These are phyloP conservation scores for Glebionis coronaria DNA, from an alignment of 129 eudicot species.

Conservation along the genomic window DNA sequence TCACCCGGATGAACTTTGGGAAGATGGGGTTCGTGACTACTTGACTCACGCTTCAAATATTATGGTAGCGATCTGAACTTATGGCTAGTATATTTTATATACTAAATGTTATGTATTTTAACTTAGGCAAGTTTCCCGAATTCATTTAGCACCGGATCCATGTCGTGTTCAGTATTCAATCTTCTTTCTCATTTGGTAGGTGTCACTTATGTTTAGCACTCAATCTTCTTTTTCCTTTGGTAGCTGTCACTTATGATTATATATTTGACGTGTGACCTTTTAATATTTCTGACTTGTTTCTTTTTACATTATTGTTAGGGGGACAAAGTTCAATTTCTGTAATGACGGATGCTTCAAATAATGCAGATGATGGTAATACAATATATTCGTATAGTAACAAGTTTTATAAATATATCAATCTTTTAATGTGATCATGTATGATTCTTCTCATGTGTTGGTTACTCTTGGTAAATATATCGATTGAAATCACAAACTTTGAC, in stretches of 20 bases:
- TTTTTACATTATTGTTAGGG: conserved; percentile 36
- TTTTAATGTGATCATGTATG: background rate
- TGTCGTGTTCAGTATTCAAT: conserved; percentile 35
- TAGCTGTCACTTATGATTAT: conserved; percentile 29
- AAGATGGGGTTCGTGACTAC: conserved; percentile 86
- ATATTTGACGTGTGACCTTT: background rate
- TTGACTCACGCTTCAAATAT: conserved; percentile 69
- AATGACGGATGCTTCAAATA: conserved; percentile 48
- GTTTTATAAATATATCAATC: background rate
- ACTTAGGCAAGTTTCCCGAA: background rate
- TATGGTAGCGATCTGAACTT: conserved; percentile 46
- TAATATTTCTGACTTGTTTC: background rate
- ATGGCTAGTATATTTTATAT: background rate
- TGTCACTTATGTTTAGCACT: conserved; percentile 50
- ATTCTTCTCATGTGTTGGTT: background rate
- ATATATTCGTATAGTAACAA: background rate
- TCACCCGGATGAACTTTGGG: conserved; percentile 99
- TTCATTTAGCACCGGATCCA: conserved; percentile 50
- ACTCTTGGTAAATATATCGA: background rate
- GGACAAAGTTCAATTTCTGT: conserved; percentile 48
- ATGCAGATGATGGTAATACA: conserved; percentile 69
- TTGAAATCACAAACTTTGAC: background rate
- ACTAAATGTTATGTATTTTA: background rate
- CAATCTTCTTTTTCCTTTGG: conserved; percentile 70
- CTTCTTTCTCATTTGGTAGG: conserved; percentile 80